phyloP scores from a whole-genome alignment of 768 basidiomycete genomes.

The Termitomyces sp. region DNA sequence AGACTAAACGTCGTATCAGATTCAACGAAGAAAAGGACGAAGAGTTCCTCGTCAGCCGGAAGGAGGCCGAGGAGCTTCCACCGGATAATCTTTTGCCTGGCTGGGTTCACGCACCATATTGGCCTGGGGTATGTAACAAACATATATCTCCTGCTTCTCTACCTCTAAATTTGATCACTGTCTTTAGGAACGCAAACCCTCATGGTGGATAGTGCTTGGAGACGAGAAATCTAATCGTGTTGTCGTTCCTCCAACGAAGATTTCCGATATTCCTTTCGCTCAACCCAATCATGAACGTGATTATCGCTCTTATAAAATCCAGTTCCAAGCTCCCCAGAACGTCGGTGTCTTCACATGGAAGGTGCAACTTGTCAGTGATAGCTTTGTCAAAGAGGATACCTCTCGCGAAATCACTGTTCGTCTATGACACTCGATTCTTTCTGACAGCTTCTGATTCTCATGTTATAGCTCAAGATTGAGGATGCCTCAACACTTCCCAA shows the following conservation, averaged over 20 bases:
- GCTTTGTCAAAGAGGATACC: conserved; percentile 79
- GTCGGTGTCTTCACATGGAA: conserved; percentile 88
- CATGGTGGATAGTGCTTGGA: conserved; percentile 89
- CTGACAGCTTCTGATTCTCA: conserved; percentile 8
- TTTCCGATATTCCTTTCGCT: conserved; percentile 73
- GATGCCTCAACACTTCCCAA: conserved; percentile 51
- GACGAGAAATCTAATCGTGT: conserved; percentile 82
- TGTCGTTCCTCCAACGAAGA: conserved; percentile 81
- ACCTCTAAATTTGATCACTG: background rate
- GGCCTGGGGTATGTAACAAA: conserved; percentile 67
- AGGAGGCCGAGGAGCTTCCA: conserved; percentile 56
- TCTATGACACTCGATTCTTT: conserved; percentile 7
- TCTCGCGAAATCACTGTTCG: conserved; percentile 66
- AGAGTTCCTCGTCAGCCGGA: conserved; percentile 58
- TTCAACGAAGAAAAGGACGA: conserved; percentile 60
- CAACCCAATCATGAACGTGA: conserved; percentile 42
- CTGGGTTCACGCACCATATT: conserved; percentile 87
- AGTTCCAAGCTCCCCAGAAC: conserved; percentile 90
- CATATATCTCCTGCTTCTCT: background rate
- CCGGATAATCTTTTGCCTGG: conserved; percentile 35
- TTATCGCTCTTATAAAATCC: conserved; percentile 82
- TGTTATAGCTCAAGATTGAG: conserved; percentile 73
- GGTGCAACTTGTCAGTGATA: conserved; percentile 81
- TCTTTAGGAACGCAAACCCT: conserved; percentile 74
- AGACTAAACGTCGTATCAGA: conserved; percentile 40